These are phyloP conservation scores for Beauveria medogensis DNA, from an alignment of 2,329 filamentous ascomycete genomes.

Conservation along the genomic window DNA sequence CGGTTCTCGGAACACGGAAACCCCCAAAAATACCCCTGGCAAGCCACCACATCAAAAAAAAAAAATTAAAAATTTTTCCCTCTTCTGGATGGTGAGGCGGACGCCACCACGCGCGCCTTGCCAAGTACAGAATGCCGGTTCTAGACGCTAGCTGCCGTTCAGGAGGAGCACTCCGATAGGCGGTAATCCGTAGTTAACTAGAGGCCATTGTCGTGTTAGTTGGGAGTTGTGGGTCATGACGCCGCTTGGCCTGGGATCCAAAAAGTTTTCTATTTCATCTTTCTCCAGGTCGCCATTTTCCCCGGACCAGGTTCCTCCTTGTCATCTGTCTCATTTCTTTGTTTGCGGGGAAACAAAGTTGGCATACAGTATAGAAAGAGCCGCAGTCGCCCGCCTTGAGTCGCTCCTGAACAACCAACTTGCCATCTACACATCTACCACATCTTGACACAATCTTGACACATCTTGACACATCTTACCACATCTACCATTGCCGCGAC, in stretches of 20 bases:
- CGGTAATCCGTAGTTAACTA: not conserved
- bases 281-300: slow-evolving; percentile 5
- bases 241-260: not conserved
- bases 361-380: not conserved
- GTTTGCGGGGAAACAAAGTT: slow-evolving; percentile 6
- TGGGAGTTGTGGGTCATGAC: not conserved
- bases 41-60: slow-evolving; percentile 6
- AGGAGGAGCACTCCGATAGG: slow-evolving; percentile 6
- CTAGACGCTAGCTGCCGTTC: slow-evolving; percentile 11
- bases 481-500: not conserved
- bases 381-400: not conserved
- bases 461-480: not conserved
- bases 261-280: slow-evolving; percentile 7
- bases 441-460: no score
- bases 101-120: slow-evolving; percentile 5
- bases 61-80: not conserved
- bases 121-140: slow-evolving; percentile 9
- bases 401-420: not conserved
- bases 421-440: not conserved
- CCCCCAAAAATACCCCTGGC: not conserved
- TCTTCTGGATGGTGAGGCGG: not conserved
- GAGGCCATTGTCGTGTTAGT: not conserved
- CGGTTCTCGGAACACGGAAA: not conserved
- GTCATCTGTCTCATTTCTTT: slow-evolving; percentile 1
- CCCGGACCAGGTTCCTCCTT: slow-evolving; percentile 5